Evolutionary conservation across 371 early-diverging fungal species (phyloP).

Genomic region (Haplosporangium sp.): DNA sequence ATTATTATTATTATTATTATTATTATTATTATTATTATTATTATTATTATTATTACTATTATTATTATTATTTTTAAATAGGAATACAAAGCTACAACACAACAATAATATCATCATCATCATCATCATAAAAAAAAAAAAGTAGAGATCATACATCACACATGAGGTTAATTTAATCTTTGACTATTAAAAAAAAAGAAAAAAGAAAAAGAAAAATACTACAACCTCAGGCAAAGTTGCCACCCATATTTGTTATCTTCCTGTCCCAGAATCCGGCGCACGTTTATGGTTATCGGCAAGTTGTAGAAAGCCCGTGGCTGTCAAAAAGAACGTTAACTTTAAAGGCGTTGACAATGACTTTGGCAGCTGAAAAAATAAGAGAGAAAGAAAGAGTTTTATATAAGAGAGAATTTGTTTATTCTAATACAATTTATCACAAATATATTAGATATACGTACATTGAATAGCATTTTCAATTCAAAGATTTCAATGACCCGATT

Average conservation of each 20-base stretch:
- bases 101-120: too few relatives aligned
- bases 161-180: background rate
- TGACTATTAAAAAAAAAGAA: background rate
- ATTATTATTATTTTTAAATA: too few relatives aligned
- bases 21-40: too few relatives aligned
- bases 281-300: background rate
- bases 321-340: conserved; percentile 2
- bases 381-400: background rate
- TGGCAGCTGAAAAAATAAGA: background rate
- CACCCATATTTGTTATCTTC: background rate
- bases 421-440: background rate
- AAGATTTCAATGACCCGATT: conserved; percentile 1
- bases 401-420: background rate
- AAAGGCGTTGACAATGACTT: background rate
- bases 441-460: conserved; percentile 3
- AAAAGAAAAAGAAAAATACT: background rate
- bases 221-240: background rate
- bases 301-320: background rate
- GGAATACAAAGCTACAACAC: too few relatives aligned
- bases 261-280: background rate
- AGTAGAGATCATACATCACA: background rate
- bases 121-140: background rate
- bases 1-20: too few relatives aligned
- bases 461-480: background rate
- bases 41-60: too few relatives aligned